Evolutionary conservation across 768 basidiomycete genomes (phyloP).

Genomic region (Leccinum ochraceum): DNA sequence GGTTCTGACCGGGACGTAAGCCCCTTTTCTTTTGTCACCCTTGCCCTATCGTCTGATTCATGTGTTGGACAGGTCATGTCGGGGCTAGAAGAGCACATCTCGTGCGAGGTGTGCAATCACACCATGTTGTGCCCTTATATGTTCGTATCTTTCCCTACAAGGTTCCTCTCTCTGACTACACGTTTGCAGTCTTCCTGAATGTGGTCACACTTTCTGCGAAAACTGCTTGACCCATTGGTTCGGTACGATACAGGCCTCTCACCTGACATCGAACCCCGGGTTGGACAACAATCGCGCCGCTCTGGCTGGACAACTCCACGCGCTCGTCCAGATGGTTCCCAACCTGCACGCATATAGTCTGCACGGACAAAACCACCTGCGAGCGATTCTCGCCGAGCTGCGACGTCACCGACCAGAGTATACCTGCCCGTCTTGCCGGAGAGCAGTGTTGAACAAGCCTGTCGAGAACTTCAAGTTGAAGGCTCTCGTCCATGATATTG

Average conservation of each 20-base stretch:
- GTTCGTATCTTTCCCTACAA: conserved; percentile 40
- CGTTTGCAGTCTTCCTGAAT: conserved; percentile 52
- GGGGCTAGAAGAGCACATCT: conserved; percentile 52
- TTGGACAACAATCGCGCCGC: conserved; percentile 37
- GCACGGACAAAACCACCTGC: conserved; percentile 20
- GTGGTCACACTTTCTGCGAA: conserved; percentile 65
- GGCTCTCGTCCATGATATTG: conserved; percentile 51
- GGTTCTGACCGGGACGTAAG: conserved; percentile 12
- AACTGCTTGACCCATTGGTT: conserved; percentile 52
- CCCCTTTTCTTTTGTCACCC: neutral
- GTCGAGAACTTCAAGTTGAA: conserved; percentile 65
- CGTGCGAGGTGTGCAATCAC: conserved; percentile 64
- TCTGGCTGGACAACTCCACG: conserved; percentile 19
- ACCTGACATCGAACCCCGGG: conserved; percentile 48
- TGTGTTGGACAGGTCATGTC: conserved; percentile 37
- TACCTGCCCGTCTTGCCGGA: conserved; percentile 69
- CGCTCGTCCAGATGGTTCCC: conserved; percentile 23
- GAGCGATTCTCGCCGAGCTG: conserved; percentile 21
- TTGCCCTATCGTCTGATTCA: neutral
- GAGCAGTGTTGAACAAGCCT: conserved; percentile 48
- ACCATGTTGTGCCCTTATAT: conserved; percentile 68
- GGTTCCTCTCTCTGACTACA: conserved; percentile 1
- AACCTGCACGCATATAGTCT: conserved; percentile 20
- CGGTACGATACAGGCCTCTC: conserved; percentile 47
- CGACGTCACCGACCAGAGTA: conserved; percentile 48